phyloP scores from a whole-genome alignment of 371 early-diverging fungal genomes.

The Smittium mucronatum region DNA sequence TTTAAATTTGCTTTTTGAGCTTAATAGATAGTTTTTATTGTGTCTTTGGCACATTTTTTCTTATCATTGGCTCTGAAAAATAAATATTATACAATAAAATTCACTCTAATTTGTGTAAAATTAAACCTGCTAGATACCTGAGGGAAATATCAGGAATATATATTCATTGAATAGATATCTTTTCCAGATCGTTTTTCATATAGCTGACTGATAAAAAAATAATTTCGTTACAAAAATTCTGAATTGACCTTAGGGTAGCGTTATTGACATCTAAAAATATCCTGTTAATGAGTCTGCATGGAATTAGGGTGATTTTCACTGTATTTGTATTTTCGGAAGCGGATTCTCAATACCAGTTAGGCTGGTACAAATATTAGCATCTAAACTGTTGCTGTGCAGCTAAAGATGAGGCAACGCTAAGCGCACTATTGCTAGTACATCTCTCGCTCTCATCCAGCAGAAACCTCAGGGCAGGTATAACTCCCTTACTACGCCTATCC shows the following conservation, averaged over 20 bases:
- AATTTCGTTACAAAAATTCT: not conserved
- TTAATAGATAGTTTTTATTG: not conserved
- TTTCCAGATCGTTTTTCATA: not conserved
- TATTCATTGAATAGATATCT: not conserved
- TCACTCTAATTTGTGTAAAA: not conserved
- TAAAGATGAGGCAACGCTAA: too few relatives aligned
- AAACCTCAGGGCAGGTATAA: too few relatives aligned
- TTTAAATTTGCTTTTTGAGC: not conserved
- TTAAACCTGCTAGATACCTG: not conserved
- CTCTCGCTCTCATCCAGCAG: too few relatives aligned
- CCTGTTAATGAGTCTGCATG: not conserved
- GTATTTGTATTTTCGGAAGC: slow-evolving; percentile 10
- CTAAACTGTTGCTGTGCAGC: too few relatives aligned
- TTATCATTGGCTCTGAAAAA: not conserved
- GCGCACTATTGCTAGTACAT: too few relatives aligned
- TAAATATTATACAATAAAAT: not conserved
- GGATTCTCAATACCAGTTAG: too few relatives aligned
- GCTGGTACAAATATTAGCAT: too few relatives aligned
- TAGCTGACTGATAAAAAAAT: not conserved
- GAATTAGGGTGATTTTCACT: not conserved
- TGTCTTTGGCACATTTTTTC: not conserved
- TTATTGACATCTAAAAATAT: not conserved
- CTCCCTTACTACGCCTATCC: too few relatives aligned
- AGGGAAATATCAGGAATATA: not conserved
- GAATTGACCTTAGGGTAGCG: not conserved